Percentiles rank a stretch among this genome's conserved stretches.
phyloP scores from a whole-genome alignment of 1,139 yeast genomes.

The Meyerozyma smithsonii region DNA sequence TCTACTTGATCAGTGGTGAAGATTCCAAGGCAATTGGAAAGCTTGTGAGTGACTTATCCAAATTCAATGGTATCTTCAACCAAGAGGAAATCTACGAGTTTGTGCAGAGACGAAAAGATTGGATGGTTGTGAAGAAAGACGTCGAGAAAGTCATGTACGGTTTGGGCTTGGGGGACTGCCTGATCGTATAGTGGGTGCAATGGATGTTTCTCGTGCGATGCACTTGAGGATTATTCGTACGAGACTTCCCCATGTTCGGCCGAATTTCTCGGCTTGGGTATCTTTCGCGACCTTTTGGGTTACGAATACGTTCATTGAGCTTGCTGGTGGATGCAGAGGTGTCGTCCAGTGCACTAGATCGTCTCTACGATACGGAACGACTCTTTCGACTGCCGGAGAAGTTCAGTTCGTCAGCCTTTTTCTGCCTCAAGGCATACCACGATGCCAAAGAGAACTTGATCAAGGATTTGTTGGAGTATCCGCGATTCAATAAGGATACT shows the following conservation, averaged over 20 bases:
- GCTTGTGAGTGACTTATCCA: conserved; percentile 74
- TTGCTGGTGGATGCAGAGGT: neutral
- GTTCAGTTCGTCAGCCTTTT: neutral
- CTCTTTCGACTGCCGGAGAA: neutral
- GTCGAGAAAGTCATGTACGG: conserved; percentile 98
- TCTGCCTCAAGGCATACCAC: conserved; percentile 1
- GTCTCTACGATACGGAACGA: neutral
- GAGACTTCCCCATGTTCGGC: conserved; percentile 1
- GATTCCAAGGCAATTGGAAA: conserved; percentile 83
- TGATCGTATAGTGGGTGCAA: conserved; percentile 26
- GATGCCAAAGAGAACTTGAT: neutral
- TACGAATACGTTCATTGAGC: neutral
- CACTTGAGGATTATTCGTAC: neutral
- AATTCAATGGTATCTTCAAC: conserved; percentile 83
- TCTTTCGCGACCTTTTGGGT: neutral
- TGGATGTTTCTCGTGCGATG: neutral
- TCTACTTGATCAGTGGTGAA: conserved; percentile 70
- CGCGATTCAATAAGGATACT: neutral
- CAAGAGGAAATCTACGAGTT: conserved; percentile 94
- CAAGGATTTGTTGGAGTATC: neutral
- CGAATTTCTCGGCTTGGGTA: neutral
- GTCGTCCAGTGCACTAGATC: neutral
- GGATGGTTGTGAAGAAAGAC: conserved; percentile 69
- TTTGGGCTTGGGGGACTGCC: conserved; percentile 66
- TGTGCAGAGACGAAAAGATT: conserved; percentile 83